These are phyloP conservation scores for Teunomyces aglyptinius DNA, from an alignment of 805 yeast species.

Conservation along the genomic window DNA sequence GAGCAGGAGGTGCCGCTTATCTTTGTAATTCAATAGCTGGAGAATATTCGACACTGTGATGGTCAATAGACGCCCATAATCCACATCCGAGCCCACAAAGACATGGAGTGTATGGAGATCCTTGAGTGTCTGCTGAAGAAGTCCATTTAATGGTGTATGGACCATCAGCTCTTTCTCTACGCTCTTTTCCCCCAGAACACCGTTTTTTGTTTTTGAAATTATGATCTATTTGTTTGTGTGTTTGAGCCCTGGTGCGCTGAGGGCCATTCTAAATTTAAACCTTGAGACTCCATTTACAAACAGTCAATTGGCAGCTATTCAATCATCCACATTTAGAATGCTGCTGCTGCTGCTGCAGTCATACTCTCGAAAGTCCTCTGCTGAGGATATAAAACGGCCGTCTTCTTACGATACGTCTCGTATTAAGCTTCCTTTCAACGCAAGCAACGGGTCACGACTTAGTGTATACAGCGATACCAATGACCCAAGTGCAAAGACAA, in stretches of 20 bases:
- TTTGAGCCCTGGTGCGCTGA: neutral
- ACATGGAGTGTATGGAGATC: slow-evolving; percentile 16
- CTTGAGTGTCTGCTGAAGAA: slow-evolving; percentile 17
- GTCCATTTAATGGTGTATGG: slow-evolving; percentile 11
- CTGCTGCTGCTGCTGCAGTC: slow-evolving; percentile 3
- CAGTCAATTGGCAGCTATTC: neutral
- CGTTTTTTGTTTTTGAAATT: neutral
- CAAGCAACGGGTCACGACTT: slow-evolving; percentile 8
- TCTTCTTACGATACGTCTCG: slow-evolving; percentile 23
- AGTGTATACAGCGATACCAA: slow-evolving; percentile 11
- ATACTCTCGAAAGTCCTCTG: neutral
- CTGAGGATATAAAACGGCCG: slow-evolving; percentile 11
- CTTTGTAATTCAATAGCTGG: slow-evolving; percentile 15
- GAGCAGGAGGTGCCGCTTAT: slow-evolving; percentile 11
- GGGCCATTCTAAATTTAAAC: neutral
- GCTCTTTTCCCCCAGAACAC: too few relatives aligned
- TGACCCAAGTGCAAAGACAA: neutral
- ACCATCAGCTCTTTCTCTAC: neutral
- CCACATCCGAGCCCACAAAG: slow-evolving; percentile 5
- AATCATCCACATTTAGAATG: neutral
- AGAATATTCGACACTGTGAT: slow-evolving; percentile 14
- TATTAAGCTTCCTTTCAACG: slow-evolving; percentile 11
- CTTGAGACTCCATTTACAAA: neutral
- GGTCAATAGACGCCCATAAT: slow-evolving; percentile 14
- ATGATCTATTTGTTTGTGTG: neutral